Evolutionary conservation across 306 rosid species (phyloP), one percentile per base, ranked within the genome.

Genomic region (Lupinus albus): DNA sequence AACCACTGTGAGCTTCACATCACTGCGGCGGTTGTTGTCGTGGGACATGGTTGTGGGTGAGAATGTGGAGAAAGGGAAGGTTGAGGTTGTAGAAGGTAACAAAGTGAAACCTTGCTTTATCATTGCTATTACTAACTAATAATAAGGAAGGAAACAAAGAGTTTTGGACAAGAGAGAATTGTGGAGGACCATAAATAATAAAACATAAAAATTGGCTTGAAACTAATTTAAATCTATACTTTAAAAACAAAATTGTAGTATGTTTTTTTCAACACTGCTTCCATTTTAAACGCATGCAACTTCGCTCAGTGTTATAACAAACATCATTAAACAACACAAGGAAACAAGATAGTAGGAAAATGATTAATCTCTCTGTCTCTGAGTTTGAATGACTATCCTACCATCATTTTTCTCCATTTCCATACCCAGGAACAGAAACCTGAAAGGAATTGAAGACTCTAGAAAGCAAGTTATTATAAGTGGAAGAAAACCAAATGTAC

Each of bases 101-200:
- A 80, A 86, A 9, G 87, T 72, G 70, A 91, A 91, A 49, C 97
- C 96, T 0, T 88, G 97, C 78, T 73, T 91, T 61, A 88, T 74
- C 96, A 91, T 86, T 6, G 93, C 73, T 0, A 96, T 81, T 8
- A 91, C 47, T n/a, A n/a, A n/a, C n/a, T n/a, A n/a, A n/a, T n/a
- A 1, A 2, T 20, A 25, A 25, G 28, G 28, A 25, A 25, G 28
- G 28, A 25, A 25, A 4, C 0, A 25, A 25, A 4, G 30, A 25
- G 30, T 25, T 2, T 1, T 2, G 30, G 30, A 25, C 0, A 25
- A 25, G 30, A 1, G 4, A 25, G 2, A 4, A 25, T 25, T 25
- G 30, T 3, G 4, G 30, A 25, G 30, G 4, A 25, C 4, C 0
- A 25, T 25, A 25, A 25, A 25, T 25, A 25, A 25, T 25, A 25